Conservation (phyloP, 2,329 filamentous ascomycete species). For the Fusarium brachygibbosum region DNA sequence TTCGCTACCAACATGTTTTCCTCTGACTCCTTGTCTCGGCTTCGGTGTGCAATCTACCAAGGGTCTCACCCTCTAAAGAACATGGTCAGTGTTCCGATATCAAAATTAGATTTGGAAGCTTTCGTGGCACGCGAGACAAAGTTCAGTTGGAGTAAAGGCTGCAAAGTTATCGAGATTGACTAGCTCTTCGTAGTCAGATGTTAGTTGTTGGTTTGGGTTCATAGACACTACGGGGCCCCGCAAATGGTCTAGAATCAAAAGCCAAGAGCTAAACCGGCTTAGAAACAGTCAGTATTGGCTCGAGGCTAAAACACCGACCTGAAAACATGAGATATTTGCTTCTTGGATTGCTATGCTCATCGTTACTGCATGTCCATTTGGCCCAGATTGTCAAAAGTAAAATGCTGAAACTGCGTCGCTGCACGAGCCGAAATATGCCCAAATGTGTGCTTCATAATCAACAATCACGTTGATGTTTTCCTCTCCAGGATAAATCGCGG, state of each 20-base stretch:
- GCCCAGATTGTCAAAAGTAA: background rate
- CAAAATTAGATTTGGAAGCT: background rate
- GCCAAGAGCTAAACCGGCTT: slow-evolving; percentile 4
- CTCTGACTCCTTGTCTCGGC: background rate
- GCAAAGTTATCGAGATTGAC: slow-evolving; percentile 10
- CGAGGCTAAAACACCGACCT: background rate
- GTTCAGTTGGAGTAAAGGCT: background rate
- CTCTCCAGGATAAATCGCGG: too few species aligned
- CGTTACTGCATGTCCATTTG: too few species aligned
- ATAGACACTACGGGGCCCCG: slow-evolving; percentile 17
- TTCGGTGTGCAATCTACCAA: background rate
- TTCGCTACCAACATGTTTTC: background rate
- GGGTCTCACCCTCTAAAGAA: background rate
- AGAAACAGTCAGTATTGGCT: background rate
- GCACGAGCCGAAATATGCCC: background rate
- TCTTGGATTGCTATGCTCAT: background rate
- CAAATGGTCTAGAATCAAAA: slow-evolving; percentile 38
- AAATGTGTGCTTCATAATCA: background rate
- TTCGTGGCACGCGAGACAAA: background rate
- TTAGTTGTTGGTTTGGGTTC: background rate
- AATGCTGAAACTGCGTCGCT: background rate
- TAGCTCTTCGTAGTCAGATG: background rate
- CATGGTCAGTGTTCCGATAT: too few species aligned
- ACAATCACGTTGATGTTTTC: background rate
- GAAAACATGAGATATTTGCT: too few species aligned